Evolutionary conservation across 768 basidiomycete genomes (phyloP), one percentile per base, ranked within the genome.

Genomic region (Lactarius sanguifluus): DNA sequence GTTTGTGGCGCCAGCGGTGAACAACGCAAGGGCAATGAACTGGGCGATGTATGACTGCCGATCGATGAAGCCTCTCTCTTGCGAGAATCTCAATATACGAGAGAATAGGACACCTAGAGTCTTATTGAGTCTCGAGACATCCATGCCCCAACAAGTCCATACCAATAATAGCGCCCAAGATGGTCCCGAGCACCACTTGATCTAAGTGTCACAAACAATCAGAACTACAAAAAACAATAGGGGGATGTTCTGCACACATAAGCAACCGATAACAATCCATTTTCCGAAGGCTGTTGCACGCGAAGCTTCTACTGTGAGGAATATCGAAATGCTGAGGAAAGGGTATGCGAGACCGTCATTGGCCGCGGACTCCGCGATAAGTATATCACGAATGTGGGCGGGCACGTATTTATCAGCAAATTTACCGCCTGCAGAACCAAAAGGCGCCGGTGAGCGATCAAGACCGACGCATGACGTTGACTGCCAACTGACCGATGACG

Each of bases 301-400:
- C 5, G 87, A 83, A 0, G 81, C 73, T 69, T 96, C 92, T 5
- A 94, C 70, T 12, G 88, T 88, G 56, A 98, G 81, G 75, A 96
- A 98, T 12, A 98, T 81, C 3, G 96, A 86, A 61, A 98, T 82
- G 32, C 86, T 84, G 64, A 98, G 80, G 75, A 98, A 98, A 0
- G 95, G 95, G 75, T 96, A 97, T 1, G 96, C 94, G 18, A 98
- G 82, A 2, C 97, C 97, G 71, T 98, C 97, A 76, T 99, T 99
- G 9, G 92, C 89, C 0, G 96, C 97, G 5, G 91, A 92, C 77
- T 98, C 96, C 0, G 92, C 93, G 0, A 91, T 85, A 5, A 97
- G 80, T 52, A 97, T 82, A 23, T 86, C 88, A 36, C 96, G 86
- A 28, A 98, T 81, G 60, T 92, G 88, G 6, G 77, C 66, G 6